Base-by-base conservation (phyloP, 1,284 basidiomycete species). In the Apiotrichum porosum region DNA sequence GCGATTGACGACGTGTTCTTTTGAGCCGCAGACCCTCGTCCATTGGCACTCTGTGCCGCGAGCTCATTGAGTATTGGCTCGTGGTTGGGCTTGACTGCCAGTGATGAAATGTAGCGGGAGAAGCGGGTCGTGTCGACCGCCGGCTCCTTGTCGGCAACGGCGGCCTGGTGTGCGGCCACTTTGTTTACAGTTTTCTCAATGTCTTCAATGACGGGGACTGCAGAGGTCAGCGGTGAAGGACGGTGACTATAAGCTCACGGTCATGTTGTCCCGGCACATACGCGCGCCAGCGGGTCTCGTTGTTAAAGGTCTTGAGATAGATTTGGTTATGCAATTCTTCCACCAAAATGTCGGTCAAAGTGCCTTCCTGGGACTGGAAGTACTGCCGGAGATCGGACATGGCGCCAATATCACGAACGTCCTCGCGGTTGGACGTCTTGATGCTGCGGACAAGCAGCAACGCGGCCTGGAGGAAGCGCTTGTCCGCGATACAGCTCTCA, bases 251-350 rank as follows among this genome's bases (percentile, higher is more conserved):
- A 9, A 13, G 19, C 44, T 35, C 13, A 92, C 92, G 78, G 9
- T 74, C 70, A 45, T 82, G 80, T 69, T 97, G 93, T 40, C 87
- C 87, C 0, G 85, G 83, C 9, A 78, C 75, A 70, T 97, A 97
- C 0, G 85, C 74, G 22, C 81, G 78, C 95, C 95, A 99, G 37
- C 94, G 81, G 9, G 83, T 81, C 58, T 98, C 94, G 67, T 88
- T 94, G 83, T 92, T 97, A 70, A 91, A 93, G 8, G 86, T 90
- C 68, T 95, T 97, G 50, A 99, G 81, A 71, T 97, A 99, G n/a
- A 99, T 75, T 71, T 98, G 95, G 62, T 85, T 92, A 68, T 98
- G 93, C 21, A 99, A 78, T 67, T 99, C 95, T 59, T 99, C 95
- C 15, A 95, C 79, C 44, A 98, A 75, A 49, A 98, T 95, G 56